These are phyloP conservation scores for Aspergillus oerlinghausenensis DNA, from an alignment of 2,329 filamentous ascomycete species.

Conservation along the genomic window DNA sequence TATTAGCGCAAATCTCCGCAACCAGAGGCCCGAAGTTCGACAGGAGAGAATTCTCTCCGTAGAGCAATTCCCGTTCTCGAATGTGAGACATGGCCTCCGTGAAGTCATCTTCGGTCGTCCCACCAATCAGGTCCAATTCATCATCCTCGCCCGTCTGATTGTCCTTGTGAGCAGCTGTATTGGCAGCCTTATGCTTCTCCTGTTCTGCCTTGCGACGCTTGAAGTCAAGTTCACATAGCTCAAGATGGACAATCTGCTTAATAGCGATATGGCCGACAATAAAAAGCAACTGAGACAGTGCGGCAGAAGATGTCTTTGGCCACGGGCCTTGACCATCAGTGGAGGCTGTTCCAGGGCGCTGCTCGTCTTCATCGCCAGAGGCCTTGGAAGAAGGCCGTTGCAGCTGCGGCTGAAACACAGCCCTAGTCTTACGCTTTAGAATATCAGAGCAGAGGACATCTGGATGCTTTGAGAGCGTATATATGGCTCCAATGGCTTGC, in stretches of 20 bases:
- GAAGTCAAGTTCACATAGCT: constrained; percentile 96
- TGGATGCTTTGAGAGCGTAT: constrained; percentile 87
- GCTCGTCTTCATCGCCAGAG: constrained; percentile 28
- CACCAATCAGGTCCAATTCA: constrained; percentile 92
- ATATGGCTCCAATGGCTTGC: constrained; percentile 93
- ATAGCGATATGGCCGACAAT: constrained; percentile 95
- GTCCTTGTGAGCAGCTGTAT: constrained; percentile 42
- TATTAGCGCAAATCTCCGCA: constrained; percentile 89
- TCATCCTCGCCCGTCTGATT: constrained; percentile 66
- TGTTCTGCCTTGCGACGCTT: constrained; percentile 75
- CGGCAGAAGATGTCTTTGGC: constrained; percentile 63
- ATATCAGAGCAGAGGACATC: constrained; percentile 91
- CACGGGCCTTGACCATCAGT: constrained; percentile 40
- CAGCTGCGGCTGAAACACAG: constrained; percentile 61
- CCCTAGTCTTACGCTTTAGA: constrained; percentile 76
- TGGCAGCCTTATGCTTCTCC: constrained; percentile 45
- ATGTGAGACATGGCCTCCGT: constrained; percentile 82
- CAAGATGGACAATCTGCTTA: constrained; percentile 97
- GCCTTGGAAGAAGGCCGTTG: constrained; percentile 25
- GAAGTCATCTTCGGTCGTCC: constrained; percentile 92
- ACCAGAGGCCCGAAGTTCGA: constrained; percentile 87
- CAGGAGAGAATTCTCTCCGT: constrained; percentile 78
- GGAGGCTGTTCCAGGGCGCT: constrained; percentile 31
- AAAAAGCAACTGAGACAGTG: constrained; percentile 85
- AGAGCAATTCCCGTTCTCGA: constrained; percentile 77